A percentile compares a stretch with the other conserved stretches of the same genome.
Conservation (phyloP, 257 asterid genomes). For the Fraxinus quadrangulata region DNA sequence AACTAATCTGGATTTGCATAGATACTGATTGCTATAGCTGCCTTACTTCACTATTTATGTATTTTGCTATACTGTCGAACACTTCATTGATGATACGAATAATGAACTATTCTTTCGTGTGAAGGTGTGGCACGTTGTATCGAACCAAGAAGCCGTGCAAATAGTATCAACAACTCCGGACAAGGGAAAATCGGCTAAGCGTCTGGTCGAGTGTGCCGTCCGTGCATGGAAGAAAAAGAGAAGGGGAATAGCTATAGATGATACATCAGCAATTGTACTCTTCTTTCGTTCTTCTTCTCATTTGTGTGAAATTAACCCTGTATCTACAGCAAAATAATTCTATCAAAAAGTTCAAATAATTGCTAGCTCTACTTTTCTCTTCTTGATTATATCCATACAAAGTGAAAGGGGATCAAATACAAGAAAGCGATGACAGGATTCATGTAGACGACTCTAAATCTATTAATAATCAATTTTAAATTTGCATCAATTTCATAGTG, state of each 20-base stretch:
- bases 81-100: neutral
- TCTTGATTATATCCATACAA: neutral
- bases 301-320: constrained; percentile 37
- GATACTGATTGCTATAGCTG: too few species aligned
- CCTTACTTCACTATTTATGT: neutral
- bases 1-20: too few species aligned
- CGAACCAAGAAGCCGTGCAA: constrained; percentile 87
- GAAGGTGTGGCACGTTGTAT: constrained; percentile 97
- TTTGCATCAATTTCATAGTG: too few species aligned
- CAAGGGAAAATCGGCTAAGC: constrained; percentile 70
- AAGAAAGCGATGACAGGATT: neutral
- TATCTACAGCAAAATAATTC: constrained; percentile 24
- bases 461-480: too few species aligned
- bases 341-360: neutral
- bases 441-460: too few species aligned
- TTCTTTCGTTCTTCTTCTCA: constrained; percentile 55
- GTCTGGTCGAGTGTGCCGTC: constrained; percentile 68
- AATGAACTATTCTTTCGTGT: neutral
- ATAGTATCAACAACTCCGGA: constrained; percentile 59
- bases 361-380: neutral
- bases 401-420: neutral
- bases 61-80: neutral
- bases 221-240: constrained; percentile 79
- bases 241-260: constrained; percentile 84
- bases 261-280: constrained; percentile 86